A percentile compares a stretch with the other conserved stretches of the same genome.
These are phyloP conservation scores for Diversispora epigaea DNA, from an alignment of 192 early-diverging fungal species.

Conservation along the genomic window DNA sequence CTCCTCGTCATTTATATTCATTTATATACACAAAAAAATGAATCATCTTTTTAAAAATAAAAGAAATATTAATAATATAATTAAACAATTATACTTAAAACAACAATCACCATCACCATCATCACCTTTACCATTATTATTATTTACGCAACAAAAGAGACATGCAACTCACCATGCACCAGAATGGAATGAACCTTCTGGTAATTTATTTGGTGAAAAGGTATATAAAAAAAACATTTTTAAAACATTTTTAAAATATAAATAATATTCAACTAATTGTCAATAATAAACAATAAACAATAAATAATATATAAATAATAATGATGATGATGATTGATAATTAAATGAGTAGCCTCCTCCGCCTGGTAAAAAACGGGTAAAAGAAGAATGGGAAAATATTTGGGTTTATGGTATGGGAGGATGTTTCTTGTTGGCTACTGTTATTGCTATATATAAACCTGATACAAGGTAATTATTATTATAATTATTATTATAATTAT, in stretches of 20 bases:
- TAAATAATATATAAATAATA: neutral
- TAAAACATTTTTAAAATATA: too few relatives aligned
- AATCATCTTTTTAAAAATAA: too few relatives aligned
- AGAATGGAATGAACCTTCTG: slow-evolving; percentile 69
- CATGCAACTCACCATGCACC: slow-evolving; percentile 28
- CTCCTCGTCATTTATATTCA: too few relatives aligned
- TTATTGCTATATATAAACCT: slow-evolving; percentile 70
- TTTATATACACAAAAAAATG: too few relatives aligned
- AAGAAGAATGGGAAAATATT: slow-evolving; percentile 73
- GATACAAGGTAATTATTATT: slow-evolving; percentile 65
- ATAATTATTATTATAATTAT: neutral
- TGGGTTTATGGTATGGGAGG: slow-evolving; percentile 64
- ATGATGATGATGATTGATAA: neutral
- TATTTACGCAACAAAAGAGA: neutral
- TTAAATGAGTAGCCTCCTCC: slow-evolving; percentile 39
- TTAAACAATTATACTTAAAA: too few relatives aligned
- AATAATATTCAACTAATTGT: too few relatives aligned
- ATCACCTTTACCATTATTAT: too few relatives aligned
- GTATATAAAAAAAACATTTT: too few relatives aligned
- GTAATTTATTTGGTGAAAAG: slow-evolving; percentile 78
- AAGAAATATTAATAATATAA: too few relatives aligned
- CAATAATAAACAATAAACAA: slow-evolving; percentile 4
- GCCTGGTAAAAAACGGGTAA: slow-evolving; percentile 65
- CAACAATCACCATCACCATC: neutral
- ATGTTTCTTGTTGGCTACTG: slow-evolving; percentile 53